Evolutionary conservation across 768 basidiomycete genomes (phyloP).

Genomic region (Lactifluus piperatus): DNA sequence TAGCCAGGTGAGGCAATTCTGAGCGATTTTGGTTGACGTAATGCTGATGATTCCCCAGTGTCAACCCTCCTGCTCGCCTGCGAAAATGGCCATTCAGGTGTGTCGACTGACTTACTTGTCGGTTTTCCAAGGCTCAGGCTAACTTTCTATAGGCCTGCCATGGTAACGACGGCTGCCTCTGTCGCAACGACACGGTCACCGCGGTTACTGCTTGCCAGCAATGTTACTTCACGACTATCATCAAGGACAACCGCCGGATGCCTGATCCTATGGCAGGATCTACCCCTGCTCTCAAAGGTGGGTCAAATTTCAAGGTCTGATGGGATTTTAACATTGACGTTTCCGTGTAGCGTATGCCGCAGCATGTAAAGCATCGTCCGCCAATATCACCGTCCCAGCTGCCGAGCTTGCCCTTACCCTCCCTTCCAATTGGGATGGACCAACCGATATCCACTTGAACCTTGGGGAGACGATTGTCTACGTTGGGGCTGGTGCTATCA

Average conservation of each 20-base stretch:
- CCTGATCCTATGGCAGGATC: constrained; percentile 52
- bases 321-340: background rate
- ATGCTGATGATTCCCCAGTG: constrained; percentile 27
- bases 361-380: constrained; percentile 31
- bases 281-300: constrained; percentile 48
- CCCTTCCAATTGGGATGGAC: constrained; percentile 54
- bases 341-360: constrained; percentile 41
- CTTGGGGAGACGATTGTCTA: constrained; percentile 35
- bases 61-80: constrained; percentile 24
- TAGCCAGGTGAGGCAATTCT: constrained; percentile 23
- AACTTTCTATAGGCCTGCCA: constrained; percentile 35
- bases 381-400: constrained; percentile 33
- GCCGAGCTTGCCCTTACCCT: constrained; percentile 35
- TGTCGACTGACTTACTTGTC: background rate
- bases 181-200: constrained; percentile 34
- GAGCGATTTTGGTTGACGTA: background rate
- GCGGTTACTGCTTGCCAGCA: constrained; percentile 49
- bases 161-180: constrained; percentile 44
- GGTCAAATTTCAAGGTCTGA: constrained; percentile 16
- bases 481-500: constrained; percentile 35
- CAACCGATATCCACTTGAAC: constrained; percentile 40
- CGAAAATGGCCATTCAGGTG: constrained; percentile 24
- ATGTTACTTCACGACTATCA: constrained; percentile 53
- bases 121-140: background rate
- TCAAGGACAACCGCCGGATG: constrained; percentile 39